A percentile compares a stretch with the other conserved stretches of the same genome.
phyloP scores from a whole-genome alignment of 331 rosid species.

The Stylosanthes scabra region DNA sequence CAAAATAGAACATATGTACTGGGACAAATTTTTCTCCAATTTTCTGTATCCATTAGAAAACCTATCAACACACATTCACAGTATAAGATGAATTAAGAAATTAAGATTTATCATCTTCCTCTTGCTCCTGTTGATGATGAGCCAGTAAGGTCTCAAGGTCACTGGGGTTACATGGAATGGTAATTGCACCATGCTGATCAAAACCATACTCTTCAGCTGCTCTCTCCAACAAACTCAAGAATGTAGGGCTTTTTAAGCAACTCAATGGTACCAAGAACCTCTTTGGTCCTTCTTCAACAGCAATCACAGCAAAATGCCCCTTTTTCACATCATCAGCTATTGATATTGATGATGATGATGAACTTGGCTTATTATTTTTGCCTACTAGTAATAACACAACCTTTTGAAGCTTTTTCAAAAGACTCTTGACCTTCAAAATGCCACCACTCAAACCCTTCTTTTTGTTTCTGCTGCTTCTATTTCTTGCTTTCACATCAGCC shows the following conservation, averaged over 20 bases:
- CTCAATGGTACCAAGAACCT: slow-evolving; percentile 74
- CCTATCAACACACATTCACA: too few relatives aligned
- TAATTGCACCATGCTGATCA: slow-evolving; percentile 65
- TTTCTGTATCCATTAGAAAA: too few relatives aligned
- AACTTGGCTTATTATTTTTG: slow-evolving; percentile 42
- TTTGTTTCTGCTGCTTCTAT: slow-evolving; percentile 24
- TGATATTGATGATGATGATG: not conserved
- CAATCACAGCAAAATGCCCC: slow-evolving; percentile 86
- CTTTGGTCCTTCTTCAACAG: slow-evolving; percentile 51
- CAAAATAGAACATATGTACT: too few relatives aligned
- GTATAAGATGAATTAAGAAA: too few relatives aligned
- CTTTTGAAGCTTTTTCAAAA: slow-evolving; percentile 58
- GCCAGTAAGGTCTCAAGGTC: slow-evolving; percentile 69
- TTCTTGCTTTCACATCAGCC: slow-evolving; percentile 42
- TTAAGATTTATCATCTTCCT: not conserved
- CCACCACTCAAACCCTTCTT: slow-evolving; percentile 51
- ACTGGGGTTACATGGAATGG: slow-evolving; percentile 67
- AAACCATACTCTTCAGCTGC: slow-evolving; percentile 82
- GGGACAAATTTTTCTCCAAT: too few relatives aligned
- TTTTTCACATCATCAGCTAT: slow-evolving; percentile 67
- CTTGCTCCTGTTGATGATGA: slow-evolving; percentile 34
- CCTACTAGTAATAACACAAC: slow-evolving; percentile 35
- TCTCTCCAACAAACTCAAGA: slow-evolving; percentile 61
- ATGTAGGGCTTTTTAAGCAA: slow-evolving; percentile 60
- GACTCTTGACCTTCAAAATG: slow-evolving; percentile 54